Percentiles rank a stretch among this genome's conserved stretches.
phyloP scores from a whole-genome alignment of 192 early-diverging fungal species.

The Umbelopsis sp. region DNA sequence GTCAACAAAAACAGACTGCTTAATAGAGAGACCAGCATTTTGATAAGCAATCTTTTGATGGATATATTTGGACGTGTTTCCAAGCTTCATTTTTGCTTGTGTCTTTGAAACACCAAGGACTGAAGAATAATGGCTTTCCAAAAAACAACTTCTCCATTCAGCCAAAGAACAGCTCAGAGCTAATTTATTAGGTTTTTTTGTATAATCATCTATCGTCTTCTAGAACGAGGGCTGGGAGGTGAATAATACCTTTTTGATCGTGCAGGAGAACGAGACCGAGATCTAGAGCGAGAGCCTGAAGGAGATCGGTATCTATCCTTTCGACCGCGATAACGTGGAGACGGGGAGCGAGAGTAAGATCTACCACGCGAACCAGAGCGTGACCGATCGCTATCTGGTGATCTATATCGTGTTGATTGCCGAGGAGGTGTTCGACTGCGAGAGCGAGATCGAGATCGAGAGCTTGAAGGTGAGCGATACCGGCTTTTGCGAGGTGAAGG shows the following conservation, averaged over 20 bases:
- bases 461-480: conserved; percentile 26
- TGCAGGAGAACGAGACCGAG: background rate
- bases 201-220: background rate
- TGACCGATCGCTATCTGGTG: background rate
- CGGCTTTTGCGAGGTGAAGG: conserved; percentile 25
- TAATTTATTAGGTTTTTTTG: too few relatives aligned
- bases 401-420: background rate
- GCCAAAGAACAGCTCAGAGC: too few relatives aligned
- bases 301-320: background rate
- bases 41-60: background rate
- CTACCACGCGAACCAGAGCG: background rate
- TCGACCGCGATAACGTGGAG: background rate
- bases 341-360: background rate
- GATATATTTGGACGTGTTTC: background rate
- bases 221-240: background rate
- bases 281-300: conserved; percentile 5
- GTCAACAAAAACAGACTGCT: background rate
- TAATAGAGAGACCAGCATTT: background rate
- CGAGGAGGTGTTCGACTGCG: conserved; percentile 17
- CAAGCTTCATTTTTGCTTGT: too few relatives aligned
- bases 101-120: too few relatives aligned
- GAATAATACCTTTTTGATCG: conserved; percentile 3
- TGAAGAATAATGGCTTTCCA: background rate
- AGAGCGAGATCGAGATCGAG: conserved; percentile 40
- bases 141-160: background rate